Evolutionary conservation across 1,284 basidiomycete genomes (phyloP).

Genomic region (Neonothopanus nambi): DNA sequence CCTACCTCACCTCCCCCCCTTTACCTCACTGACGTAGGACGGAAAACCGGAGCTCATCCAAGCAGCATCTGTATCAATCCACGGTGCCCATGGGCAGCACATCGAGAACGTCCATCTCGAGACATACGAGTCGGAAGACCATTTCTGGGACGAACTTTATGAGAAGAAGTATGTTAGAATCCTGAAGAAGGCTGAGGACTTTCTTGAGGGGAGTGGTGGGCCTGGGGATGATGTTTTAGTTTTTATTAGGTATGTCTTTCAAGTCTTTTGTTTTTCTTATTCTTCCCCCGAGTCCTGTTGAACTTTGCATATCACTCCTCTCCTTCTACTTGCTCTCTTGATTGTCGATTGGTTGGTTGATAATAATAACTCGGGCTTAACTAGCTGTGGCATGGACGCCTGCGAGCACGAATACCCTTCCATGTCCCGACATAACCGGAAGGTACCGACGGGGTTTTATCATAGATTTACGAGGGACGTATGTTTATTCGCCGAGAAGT

Average conservation of each 20-base stretch:
- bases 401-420: conserved; percentile 88
- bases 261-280: conserved; percentile 9
- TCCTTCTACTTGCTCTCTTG: not conserved
- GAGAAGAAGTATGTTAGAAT: conserved; percentile 67
- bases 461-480: conserved; percentile 81
- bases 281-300: too few species aligned
- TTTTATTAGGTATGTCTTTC: conserved; percentile 86
- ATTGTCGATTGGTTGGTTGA: not conserved
- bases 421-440: conserved; percentile 93
- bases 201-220: conserved; percentile 68
- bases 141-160: conserved; percentile 82
- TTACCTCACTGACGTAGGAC: conserved; percentile 65
- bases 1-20: not conserved
- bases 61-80: conserved; percentile 81
- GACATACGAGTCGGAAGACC: conserved; percentile 68
- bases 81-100: conserved; percentile 86
- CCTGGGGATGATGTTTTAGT: conserved; percentile 74
- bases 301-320: not conserved
- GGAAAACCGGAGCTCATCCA: conserved; percentile 79
- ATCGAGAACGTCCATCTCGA: conserved; percentile 92
- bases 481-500: conserved; percentile 63
- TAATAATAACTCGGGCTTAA: conserved; percentile 1
- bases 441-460: conserved; percentile 89
- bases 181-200: conserved; percentile 73
- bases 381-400: conserved; percentile 88